phyloP scores from a whole-genome alignment of 352 stramenopile genomes.

The Phytophthora hybrid region DNA sequence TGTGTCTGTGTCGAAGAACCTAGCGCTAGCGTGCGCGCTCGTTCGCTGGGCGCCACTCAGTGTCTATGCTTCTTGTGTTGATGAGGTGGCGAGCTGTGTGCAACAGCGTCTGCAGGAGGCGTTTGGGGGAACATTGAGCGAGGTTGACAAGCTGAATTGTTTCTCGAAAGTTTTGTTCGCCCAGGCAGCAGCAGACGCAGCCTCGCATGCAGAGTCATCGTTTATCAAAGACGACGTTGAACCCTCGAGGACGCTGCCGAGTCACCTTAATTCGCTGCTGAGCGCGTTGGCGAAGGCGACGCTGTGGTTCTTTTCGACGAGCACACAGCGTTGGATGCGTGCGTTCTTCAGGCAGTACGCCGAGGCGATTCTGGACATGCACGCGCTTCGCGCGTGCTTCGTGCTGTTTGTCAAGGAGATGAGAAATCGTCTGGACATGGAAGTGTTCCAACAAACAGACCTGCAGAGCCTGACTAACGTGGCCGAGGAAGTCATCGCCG shows the following conservation, averaged over 20 bases:
- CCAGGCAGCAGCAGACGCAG: neutral
- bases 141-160: neutral
- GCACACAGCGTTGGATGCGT: slow-evolving; percentile 45
- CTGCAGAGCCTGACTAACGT: slow-evolving; percentile 43
- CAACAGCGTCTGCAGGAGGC: neutral
- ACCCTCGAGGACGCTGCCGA: slow-evolving; percentile 15
- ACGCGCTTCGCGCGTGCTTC: slow-evolving; percentile 42
- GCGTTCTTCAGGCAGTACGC: slow-evolving; percentile 44
- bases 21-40: neutral
- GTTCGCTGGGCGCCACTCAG: neutral
- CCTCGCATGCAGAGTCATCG: neutral
- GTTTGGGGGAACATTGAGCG: neutral
- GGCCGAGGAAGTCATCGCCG: slow-evolving; percentile 57
- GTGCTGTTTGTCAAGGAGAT: slow-evolving; percentile 40
- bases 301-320: slow-evolving; percentile 52
- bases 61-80: neutral
- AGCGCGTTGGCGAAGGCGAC: slow-evolving; percentile 41
- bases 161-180: neutral
- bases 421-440: slow-evolving; percentile 45
- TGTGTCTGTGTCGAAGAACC: neutral
- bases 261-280: slow-evolving; percentile 45
- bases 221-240: neutral
- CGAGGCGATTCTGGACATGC: slow-evolving; percentile 39
- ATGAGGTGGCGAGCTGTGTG: neutral
- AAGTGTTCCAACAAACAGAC: slow-evolving; percentile 45